phyloP scores from a whole-genome alignment of 1,284 basidiomycete species.

The Heterobasidion occidentale region DNA sequence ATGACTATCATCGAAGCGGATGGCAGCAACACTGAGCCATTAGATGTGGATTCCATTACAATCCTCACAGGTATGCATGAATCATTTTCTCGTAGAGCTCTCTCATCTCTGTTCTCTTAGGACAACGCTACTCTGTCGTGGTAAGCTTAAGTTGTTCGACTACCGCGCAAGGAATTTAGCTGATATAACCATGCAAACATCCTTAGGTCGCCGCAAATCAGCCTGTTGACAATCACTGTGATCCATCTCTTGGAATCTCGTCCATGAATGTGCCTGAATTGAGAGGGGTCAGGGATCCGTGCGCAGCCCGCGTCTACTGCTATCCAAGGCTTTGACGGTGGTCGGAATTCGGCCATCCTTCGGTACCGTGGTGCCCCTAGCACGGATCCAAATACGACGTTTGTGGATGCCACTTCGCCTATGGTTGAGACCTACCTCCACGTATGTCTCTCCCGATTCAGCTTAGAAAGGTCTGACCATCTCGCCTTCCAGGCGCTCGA shows the following conservation, averaged over 20 bases:
- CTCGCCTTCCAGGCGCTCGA: neutral
- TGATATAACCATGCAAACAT: neutral
- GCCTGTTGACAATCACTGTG: slow-evolving; percentile 32
- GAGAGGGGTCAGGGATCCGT: slow-evolving; percentile 13
- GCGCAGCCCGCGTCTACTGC: slow-evolving; percentile 5
- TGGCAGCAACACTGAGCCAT: slow-evolving; percentile 32
- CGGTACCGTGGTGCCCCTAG: slow-evolving; percentile 38
- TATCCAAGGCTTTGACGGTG: slow-evolving; percentile 18
- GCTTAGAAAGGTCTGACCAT: neutral
- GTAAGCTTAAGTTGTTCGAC: slow-evolving; percentile 13
- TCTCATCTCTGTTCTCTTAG: slow-evolving; percentile 10
- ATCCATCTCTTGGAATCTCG: neutral
- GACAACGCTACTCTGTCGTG: slow-evolving; percentile 27
- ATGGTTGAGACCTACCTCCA: slow-evolving; percentile 24
- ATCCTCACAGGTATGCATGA: slow-evolving; percentile 24
- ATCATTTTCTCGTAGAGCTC: neutral
- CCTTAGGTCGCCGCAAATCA: slow-evolving; percentile 28
- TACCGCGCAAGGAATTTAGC: neutral
- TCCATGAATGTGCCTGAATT: neutral
- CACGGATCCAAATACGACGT: slow-evolving; percentile 33
- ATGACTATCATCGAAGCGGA: slow-evolving; percentile 48
- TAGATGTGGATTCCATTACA: slow-evolving; percentile 30
- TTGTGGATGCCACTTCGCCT: slow-evolving; percentile 12
- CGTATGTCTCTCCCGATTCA: slow-evolving; percentile 4
- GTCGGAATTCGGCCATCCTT: slow-evolving; percentile 44